These are phyloP conservation scores for Lenwebbia sp. DNA, from an alignment of 345 rosid genomes.

Conservation along the genomic window DNA sequence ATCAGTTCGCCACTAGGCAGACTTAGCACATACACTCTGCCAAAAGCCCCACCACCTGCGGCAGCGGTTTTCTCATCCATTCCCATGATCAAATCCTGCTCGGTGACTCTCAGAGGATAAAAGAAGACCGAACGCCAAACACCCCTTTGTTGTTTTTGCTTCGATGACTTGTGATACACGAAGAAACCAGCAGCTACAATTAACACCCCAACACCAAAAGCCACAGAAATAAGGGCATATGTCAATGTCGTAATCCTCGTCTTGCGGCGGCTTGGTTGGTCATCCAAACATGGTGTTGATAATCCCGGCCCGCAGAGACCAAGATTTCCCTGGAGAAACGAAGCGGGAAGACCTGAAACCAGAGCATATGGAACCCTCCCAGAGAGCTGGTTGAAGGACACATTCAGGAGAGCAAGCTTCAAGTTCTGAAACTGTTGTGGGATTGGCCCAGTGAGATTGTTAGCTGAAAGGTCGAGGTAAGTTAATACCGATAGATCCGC, in stretches of 20 bases:
- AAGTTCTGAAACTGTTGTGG: slow-evolving; percentile 67
- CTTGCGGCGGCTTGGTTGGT: slow-evolving; percentile 22
- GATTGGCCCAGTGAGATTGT: slow-evolving; percentile 71
- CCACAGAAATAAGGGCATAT: slow-evolving; percentile 50
- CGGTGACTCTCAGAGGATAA: slow-evolving; percentile 70
- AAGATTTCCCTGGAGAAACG: slow-evolving; percentile 77
- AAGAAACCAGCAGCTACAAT: slow-evolving; percentile 44
- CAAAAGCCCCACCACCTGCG: slow-evolving; percentile 52
- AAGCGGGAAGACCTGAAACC: slow-evolving; percentile 85
- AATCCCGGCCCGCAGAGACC: slow-evolving; percentile 83
- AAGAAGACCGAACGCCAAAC: slow-evolving; percentile 75
- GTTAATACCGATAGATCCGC: slow-evolving; percentile 78
- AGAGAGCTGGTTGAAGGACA: slow-evolving; percentile 64
- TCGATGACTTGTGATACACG: slow-evolving; percentile 36
- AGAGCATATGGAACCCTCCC: slow-evolving; percentile 65
- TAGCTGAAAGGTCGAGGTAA: slow-evolving; percentile 82
- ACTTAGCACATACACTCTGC: slow-evolving; percentile 44
- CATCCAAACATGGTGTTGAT: slow-evolving; percentile 45
- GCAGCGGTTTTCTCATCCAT: slow-evolving; percentile 62
- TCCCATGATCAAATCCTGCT: slow-evolving; percentile 49
- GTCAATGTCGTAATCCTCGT: slow-evolving; percentile 26
- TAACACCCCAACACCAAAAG: slow-evolving; percentile 42
- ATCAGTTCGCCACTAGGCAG: slow-evolving; percentile 73
- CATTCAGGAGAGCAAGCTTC: slow-evolving; percentile 91
- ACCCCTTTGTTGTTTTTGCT: slow-evolving; percentile 36